phyloP scores from a whole-genome alignment of 139 green algal genomes.

The Chlorella ohadii region DNA sequence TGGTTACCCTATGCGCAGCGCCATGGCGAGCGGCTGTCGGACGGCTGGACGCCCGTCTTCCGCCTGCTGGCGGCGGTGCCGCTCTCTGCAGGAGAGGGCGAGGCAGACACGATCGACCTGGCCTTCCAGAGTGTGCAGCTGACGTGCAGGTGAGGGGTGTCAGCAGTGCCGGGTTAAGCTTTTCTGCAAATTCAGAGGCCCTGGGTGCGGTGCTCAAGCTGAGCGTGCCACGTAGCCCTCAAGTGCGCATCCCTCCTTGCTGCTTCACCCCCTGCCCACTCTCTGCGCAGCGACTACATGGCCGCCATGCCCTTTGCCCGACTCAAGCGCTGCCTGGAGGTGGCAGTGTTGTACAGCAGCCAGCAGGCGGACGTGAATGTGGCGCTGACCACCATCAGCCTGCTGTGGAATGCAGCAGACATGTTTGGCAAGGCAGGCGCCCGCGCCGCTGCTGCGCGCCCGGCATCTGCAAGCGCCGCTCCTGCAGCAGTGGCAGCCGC shows the following conservation, averaged over 20 bases:
- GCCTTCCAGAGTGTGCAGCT: constrained; percentile 83
- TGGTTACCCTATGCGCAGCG: too few relatives aligned
- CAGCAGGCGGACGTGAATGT: constrained; percentile 89
- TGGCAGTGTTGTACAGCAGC: constrained; percentile 68
- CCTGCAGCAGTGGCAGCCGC: constrained; percentile 1
- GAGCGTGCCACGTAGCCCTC: too few relatives aligned
- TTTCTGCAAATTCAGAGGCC: too few relatives aligned
- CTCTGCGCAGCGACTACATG: constrained; percentile 71
- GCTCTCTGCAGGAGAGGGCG: constrained; percentile 23
- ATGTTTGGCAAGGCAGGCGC: constrained; percentile 56
- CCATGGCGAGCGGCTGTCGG: constrained; percentile 76
- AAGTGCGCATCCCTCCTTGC: too few relatives aligned
- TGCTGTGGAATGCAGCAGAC: constrained; percentile 92
- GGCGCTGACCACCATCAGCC: constrained; percentile 84
- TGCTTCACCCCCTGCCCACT: too few relatives aligned
- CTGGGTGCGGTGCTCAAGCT: too few relatives aligned
- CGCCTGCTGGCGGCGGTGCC: constrained; percentile 80
- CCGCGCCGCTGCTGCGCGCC: too few relatives aligned
- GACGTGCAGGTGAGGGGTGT: constrained; percentile 21
- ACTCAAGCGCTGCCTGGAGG: constrained; percentile 64
- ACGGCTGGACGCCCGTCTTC: constrained; percentile 84
- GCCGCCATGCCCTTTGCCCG: constrained; percentile 56
- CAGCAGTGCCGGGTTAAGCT: too few relatives aligned
- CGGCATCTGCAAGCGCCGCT: neutral
- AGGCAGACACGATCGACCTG: constrained; percentile 59